Evolutionary conservation across 2,329 filamentous ascomycete species (phyloP), one percentile per base, ranked within the genome.

Genomic region (Clarireedia homoeocarpa): DNA sequence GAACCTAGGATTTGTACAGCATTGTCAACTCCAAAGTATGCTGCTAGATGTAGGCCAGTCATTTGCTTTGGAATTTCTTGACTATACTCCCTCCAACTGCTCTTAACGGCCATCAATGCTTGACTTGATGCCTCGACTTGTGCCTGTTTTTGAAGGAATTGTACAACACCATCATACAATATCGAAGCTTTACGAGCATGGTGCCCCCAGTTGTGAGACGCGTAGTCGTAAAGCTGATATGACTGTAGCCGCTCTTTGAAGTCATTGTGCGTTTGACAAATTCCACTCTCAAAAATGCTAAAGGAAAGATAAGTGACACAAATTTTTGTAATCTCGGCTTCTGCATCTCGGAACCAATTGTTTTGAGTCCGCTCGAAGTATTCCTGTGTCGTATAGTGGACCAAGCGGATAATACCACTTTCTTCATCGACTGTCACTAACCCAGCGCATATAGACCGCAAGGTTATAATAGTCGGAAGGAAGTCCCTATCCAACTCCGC

Each of bases 281-380:
- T 17, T 5, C 66, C 62, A 40, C 20, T 57, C 36, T 59, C 27
- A 50, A 70, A 69, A 6, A 6, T 27, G 15, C 59, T 38, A 44
- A 65, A 69, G 24, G 64, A 67, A 5, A 71, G 62, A 48, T 70
- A 71, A 0, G 65, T 65, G 20, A 65, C 46, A 48, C 69, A 71
- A 7, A 40, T 56, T 24, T 7, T 53, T 23, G 61, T 57, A 17
- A 66, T 64, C 30, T 63, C 39, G 30, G 34, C 56, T 9, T 65
- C 38, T 30, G 60, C 59, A 30, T 60, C 10, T 4, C 55, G 59
- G 26, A 65, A 65, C 53, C 48, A 61, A 2, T 42, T 0, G 14
- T 34, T 20, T 30, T 50, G 45, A 14, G 55, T 59, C 24, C 47
- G 56, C 3, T 65, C 48, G 24, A 70, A 62, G 53, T 66, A 70